Evolutionary conservation across 441 rosid genomes (phyloP), one percentile per base, ranked within the genome.

Genomic region (Capsella rubella): DNA sequence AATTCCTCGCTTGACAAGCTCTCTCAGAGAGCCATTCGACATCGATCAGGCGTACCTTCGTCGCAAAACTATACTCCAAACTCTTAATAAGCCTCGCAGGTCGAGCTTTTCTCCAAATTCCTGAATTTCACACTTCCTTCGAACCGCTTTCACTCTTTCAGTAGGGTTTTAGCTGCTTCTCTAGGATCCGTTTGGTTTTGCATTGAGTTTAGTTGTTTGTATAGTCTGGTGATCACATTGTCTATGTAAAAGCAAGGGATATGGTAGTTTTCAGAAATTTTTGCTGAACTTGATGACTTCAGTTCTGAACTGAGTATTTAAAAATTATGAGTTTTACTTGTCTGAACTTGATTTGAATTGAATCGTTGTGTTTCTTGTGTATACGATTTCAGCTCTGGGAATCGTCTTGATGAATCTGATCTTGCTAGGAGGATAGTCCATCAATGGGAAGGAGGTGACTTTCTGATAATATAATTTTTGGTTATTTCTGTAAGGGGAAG

Each of bases 391-490:
- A 93, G 96, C 66, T 12, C 76, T 6, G 82, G 76, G 65, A 87
- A 73, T 72, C 78, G 88, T 13, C 79, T 85, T 27, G 87, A 84
- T 62, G 93, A 89, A 74, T 90, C 96, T 28, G 95, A 87, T 43
- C 92, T 91, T 64, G 95, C 91, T 4, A 85, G 82, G 79, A 89
- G 81, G 85, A 91, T 94, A 51, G 88, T 94, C 64, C 75, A 84
- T 77, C 85, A 81, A 67, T 94, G 97, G 97, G 97, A 91, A 77
- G 93, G 87, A 90, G 97, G 98, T 93, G 71, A n/a, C 43, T 11
- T 58, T 72, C 63, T 68, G 63, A 39, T 29, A 9, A 29, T 32
- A 1, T 29, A 29, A 28, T 21, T 28, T 0, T n/a, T 72, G 25
- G 6, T 43, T 13, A 14, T 15, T 13, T 62, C 28, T 55, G 27